These are phyloP conservation scores for Mediolabrus comicus DNA, from an alignment of 108 stramenopile species.

Conservation along the genomic window DNA sequence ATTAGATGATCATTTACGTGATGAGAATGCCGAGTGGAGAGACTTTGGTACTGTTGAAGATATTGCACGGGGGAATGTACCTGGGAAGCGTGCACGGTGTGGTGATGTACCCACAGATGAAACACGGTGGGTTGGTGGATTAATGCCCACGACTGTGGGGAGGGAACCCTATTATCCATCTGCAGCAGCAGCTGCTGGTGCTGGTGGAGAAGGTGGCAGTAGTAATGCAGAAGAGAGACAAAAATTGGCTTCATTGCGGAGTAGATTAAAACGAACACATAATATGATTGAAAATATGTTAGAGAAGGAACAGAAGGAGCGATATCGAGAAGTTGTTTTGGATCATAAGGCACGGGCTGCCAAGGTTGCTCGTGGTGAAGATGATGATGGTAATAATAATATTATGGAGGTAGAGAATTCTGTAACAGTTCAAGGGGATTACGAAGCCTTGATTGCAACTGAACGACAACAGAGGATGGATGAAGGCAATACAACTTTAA, in stretches of 20 bases:
- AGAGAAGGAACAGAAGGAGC: constrained; percentile 13
- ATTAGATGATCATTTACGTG: constrained; percentile 18
- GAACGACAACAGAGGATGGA: neutral
- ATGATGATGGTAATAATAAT: neutral
- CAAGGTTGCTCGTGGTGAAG: constrained; percentile 15
- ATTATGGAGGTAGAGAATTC: neutral
- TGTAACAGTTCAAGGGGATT: constrained; percentile 12
- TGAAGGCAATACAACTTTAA: neutral
- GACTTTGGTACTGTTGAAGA: constrained; percentile 19
- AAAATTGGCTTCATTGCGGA: neutral
- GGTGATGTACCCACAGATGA: constrained; percentile 30
- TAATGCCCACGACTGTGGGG: constrained; percentile 28
- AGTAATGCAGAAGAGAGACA: neutral
- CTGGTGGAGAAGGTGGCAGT: constrained; percentile 1
- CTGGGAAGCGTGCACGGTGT: constrained; percentile 1
- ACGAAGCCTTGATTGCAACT: constrained; percentile 9
- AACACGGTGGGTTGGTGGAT: constrained; percentile 17
- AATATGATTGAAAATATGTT: constrained; percentile 26
- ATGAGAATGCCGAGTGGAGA: constrained; percentile 25
- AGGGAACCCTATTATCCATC: neutral
- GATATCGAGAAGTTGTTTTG: constrained; percentile 10
- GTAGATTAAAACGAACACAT: constrained; percentile 19
- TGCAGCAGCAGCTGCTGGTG: too few species aligned
- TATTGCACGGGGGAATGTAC: neutral
- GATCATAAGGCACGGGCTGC: constrained; percentile 15